phyloP scores from a whole-genome alignment of 2,329 filamentous ascomycete species.

The Trematosphaeria pertusa region DNA sequence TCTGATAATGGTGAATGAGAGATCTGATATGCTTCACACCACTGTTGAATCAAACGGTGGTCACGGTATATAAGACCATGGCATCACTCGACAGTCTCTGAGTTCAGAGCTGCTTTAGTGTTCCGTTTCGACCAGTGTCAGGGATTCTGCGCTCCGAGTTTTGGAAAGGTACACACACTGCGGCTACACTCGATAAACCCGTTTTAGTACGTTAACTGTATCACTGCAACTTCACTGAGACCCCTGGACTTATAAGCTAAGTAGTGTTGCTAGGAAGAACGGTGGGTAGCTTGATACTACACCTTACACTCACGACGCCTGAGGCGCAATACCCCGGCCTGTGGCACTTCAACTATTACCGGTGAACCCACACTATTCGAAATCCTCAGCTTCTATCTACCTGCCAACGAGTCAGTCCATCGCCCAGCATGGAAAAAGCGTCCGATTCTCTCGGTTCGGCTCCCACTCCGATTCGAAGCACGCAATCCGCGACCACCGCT shows the following conservation, averaged over 20 bases:
- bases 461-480: background rate
- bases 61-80: background rate
- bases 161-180: no score
- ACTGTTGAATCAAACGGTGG: background rate
- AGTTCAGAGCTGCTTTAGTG: background rate
- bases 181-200: background rate
- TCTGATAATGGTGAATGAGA: background rate
- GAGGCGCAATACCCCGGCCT: no score
- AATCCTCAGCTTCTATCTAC: background rate
- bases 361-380: no score
- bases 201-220: background rate
- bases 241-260: no score
- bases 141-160: no score
- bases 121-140: background rate
- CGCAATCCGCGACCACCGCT: background rate
- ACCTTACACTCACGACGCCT: no score
- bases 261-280: no score
- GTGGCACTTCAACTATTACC: no score
- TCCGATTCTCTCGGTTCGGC: background rate
- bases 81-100: background rate
- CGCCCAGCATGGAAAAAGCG: background rate
- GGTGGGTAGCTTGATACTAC: no score
- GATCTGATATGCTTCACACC: background rate
- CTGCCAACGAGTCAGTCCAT: background rate
- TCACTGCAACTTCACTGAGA: background rate